A percentile compares a stretch with the other conserved stretches of the same genome.
phyloP scores from a whole-genome alignment of 2,329 filamentous ascomycete species.

The Catunica adiposa region DNA sequence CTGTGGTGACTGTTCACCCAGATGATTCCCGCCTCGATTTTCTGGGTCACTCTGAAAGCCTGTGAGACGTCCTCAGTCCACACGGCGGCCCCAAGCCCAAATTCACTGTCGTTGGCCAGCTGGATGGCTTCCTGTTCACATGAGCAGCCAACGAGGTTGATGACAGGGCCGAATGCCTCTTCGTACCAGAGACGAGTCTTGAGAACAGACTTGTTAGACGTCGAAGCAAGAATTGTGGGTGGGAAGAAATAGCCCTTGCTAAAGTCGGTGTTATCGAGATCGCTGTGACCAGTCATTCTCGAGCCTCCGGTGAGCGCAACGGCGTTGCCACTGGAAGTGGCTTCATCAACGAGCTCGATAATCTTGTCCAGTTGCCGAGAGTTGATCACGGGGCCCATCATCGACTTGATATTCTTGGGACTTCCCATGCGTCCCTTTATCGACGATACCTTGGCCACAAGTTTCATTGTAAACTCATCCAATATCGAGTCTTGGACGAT shows the following conservation, averaged over 20 bases:
- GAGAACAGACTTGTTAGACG: slow-evolving; percentile 25
- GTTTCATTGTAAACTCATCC: slow-evolving; percentile 39
- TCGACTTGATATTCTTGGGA: slow-evolving; percentile 20
- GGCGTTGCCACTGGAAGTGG: slow-evolving; percentile 22
- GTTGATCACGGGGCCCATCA: slow-evolving; percentile 29
- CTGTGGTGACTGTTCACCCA: slow-evolving; percentile 49
- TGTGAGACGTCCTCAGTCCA: slow-evolving; percentile 38
- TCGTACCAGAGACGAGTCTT: slow-evolving; percentile 35
- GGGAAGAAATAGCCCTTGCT: slow-evolving; percentile 30
- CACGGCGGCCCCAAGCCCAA: slow-evolving; percentile 38
- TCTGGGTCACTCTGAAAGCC: slow-evolving; percentile 30
- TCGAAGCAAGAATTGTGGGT: slow-evolving; percentile 27
- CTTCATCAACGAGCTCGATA: slow-evolving; percentile 39
- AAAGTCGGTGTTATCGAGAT: slow-evolving; percentile 32
- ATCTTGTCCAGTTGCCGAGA: slow-evolving; percentile 31
- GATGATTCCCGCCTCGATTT: slow-evolving; percentile 42
- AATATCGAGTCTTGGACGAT: slow-evolving; percentile 37
- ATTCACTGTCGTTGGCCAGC: slow-evolving; percentile 29
- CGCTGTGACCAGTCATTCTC: slow-evolving; percentile 28
- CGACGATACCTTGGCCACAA: slow-evolving; percentile 32
- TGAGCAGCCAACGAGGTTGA: slow-evolving; percentile 33
- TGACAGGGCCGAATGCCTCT: slow-evolving; percentile 49
- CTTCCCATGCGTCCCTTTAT: slow-evolving; percentile 24
- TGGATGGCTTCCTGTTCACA: slow-evolving; percentile 21
- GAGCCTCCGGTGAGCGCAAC: slow-evolving; percentile 17